Conservation (phyloP, 2,329 filamentous ascomycete species). For the Dothideomycetes sp. region DNA sequence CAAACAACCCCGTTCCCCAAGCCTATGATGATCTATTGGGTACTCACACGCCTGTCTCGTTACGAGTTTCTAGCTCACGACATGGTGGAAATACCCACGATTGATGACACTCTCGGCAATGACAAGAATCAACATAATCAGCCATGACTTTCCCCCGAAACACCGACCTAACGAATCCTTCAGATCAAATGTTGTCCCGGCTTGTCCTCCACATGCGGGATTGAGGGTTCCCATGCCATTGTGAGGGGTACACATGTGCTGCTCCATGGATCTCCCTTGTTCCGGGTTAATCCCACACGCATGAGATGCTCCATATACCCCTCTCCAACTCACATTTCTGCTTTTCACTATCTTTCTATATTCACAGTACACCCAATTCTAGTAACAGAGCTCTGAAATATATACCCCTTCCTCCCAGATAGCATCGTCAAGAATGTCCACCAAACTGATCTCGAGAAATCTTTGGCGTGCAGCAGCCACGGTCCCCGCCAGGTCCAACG, state of each 20-base stretch:
- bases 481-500: neutral
- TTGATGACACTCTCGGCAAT: neutral
- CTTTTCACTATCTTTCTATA: neutral
- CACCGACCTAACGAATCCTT: neutral
- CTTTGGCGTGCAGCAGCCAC: slow-evolving; percentile 1
- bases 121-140: neutral
- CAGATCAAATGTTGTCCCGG: no score
- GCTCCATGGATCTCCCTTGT: neutral
- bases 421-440: slow-evolving; percentile 2
- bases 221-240: no score
- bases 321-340: neutral
- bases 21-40: no score
- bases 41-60: no score
- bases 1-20: no score
- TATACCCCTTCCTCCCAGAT: neutral
- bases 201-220: no score
- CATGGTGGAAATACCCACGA: no score
- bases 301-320: neutral
- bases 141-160: neutral
- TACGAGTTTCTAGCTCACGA: no score
- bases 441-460: neutral
- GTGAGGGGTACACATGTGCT: neutral
- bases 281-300: no score
- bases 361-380: no score
- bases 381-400: no score